Evolutionary conservation across 1,139 yeast species (phyloP).

Genomic region (Arxiozyma slooffiae): DNA sequence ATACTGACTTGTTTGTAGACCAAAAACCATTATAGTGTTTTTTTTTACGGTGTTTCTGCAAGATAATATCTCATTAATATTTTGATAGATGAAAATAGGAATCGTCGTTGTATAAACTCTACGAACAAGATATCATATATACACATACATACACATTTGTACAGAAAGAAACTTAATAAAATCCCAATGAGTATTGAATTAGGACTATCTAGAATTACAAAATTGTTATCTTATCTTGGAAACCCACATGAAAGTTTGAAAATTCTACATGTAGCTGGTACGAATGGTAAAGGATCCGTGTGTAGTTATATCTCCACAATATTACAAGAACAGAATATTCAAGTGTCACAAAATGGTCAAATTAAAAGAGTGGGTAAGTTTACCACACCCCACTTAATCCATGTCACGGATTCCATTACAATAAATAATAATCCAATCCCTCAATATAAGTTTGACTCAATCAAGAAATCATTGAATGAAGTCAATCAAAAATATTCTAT

Average conservation of each 20-base stretch:
- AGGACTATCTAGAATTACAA: conserved; percentile 54
- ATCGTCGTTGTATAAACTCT: too few species aligned
- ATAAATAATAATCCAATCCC: conserved; percentile 54
- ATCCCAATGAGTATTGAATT: conserved; percentile 42
- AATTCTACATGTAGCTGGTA: conserved; percentile 81
- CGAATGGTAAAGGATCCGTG: conserved; percentile 91
- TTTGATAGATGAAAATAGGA: too few species aligned
- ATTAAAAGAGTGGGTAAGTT: conserved; percentile 54
- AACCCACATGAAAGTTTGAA: conserved; percentile 57
- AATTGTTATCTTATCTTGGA: conserved; percentile 50
- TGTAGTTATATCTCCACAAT: conserved; percentile 61
- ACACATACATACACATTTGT: background rate
- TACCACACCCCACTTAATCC: conserved; percentile 75
- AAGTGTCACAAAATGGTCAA: background rate
- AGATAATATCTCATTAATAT: too few species aligned
- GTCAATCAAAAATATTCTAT: conserved; percentile 35
- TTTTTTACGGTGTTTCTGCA: background rate
- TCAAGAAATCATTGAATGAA: conserved; percentile 31
- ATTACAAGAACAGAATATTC: conserved; percentile 37
- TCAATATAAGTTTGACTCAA: conserved; percentile 36
- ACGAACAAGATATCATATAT: background rate
- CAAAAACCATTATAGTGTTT: background rate
- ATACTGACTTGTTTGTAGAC: background rate
- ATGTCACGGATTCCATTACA: conserved; percentile 64
- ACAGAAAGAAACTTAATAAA: background rate